Conservation (phyloP, 2,329 filamentous ascomycete genomes). For the Zymoseptoria ardabiliae region DNA sequence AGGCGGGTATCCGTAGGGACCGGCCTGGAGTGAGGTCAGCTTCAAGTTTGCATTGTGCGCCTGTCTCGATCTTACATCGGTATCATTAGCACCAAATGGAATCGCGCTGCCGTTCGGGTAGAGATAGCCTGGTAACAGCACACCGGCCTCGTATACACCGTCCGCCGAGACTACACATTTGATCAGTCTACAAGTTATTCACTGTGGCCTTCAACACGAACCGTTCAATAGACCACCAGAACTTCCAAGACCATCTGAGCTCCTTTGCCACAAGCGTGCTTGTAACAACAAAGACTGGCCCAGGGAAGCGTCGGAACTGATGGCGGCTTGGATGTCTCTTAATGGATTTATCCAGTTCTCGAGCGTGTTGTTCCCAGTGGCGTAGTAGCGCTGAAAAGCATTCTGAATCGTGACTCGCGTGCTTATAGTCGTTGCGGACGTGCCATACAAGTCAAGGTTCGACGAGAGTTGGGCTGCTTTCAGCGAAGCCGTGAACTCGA, state of each 20-base stretch:
- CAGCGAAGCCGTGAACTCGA: constrained; percentile 73
- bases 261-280: constrained; percentile 63
- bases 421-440: constrained; percentile 63
- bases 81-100: constrained; percentile 51
- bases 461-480: constrained; percentile 77
- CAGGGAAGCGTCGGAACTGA: constrained; percentile 45
- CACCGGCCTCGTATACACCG: background rate
- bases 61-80: background rate
- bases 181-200: background rate
- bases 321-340: constrained; percentile 63
- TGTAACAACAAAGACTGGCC: constrained; percentile 57
- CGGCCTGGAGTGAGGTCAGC: constrained; percentile 13
- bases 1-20: constrained; percentile 56
- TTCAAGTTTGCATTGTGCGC: background rate
- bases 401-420: constrained; percentile 52
- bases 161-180: background rate
- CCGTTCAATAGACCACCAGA: constrained; percentile 53
- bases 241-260: constrained; percentile 49
- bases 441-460: constrained; percentile 71
- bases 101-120: constrained; percentile 52
- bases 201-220: background rate
- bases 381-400: constrained; percentile 45
- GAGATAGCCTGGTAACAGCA: background rate
- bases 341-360: constrained; percentile 55
- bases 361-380: constrained; percentile 47